phyloP scores from a whole-genome alignment of 148 eudicot genomes.

The Chenopodium album region DNA sequence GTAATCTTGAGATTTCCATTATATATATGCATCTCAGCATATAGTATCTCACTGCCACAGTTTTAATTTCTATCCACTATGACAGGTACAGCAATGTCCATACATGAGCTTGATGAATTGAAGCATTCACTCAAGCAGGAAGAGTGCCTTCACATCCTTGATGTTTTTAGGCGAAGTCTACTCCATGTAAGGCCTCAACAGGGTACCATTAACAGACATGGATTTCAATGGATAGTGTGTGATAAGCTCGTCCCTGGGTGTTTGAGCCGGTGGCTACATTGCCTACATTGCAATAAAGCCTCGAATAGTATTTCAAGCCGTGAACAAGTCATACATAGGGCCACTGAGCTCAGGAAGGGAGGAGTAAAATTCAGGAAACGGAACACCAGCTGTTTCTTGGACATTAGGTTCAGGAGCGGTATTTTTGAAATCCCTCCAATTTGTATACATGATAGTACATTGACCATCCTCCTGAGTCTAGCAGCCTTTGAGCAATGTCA shows the following conservation, averaged over 20 bases:
- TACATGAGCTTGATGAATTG: constrained; percentile 25
- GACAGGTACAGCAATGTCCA: constrained; percentile 34
- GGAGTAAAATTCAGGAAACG: constrained; percentile 56
- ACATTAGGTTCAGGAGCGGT: constrained; percentile 53
- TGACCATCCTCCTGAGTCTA: constrained; percentile 50
- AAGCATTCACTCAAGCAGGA: background rate
- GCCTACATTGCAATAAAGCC: too few relatives aligned
- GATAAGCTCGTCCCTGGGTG: too few relatives aligned
- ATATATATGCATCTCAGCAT: too few relatives aligned
- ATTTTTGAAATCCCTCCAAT: constrained; percentile 39
- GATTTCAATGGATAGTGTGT: constrained; percentile 5
- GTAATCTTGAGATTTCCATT: background rate
- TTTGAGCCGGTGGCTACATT: too few relatives aligned
- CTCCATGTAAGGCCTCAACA: constrained; percentile 9
- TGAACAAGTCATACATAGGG: constrained; percentile 55
- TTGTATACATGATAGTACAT: constrained; percentile 28
- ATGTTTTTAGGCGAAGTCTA: constrained; percentile 27
- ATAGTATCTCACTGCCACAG: background rate
- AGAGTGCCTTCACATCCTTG: constrained; percentile 30
- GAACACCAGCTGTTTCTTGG: constrained; percentile 61
- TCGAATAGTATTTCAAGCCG: constrained; percentile 20
- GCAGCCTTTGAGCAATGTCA: constrained; percentile 58
- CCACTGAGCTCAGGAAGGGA: constrained; percentile 52
- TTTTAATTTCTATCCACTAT: background rate
- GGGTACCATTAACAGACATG: background rate